Conservation (phyloP, 305 asterid genomes). For the Fraxinus nigra region DNA sequence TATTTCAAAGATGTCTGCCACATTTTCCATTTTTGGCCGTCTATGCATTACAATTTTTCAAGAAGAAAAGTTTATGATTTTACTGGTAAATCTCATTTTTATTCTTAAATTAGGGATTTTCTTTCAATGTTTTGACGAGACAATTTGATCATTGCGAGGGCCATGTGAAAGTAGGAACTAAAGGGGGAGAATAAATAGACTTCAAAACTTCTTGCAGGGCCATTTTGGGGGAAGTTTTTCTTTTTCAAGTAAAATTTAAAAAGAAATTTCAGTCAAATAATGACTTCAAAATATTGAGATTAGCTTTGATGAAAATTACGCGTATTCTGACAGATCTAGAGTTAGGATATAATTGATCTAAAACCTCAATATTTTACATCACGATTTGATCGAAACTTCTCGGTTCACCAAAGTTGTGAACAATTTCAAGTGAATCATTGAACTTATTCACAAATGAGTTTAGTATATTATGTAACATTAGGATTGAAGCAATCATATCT, state of each 20-base stretch:
- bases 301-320: background rate
- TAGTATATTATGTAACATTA: background rate
- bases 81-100: background rate
- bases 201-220: slow-evolving; percentile 10
- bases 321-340: background rate
- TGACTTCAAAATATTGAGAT: slow-evolving; percentile 3
- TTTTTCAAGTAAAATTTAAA: slow-evolving; percentile 10
- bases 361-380: background rate
- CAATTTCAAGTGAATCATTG: background rate
- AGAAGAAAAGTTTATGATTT: background rate
- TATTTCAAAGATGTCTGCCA: background rate
- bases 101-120: background rate
- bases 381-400: background rate
- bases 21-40: background rate
- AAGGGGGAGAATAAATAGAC: background rate
- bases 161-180: slow-evolving; percentile 26
- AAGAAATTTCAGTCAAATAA: background rate
- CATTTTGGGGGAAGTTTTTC: background rate
- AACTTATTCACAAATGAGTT: background rate
- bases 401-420: background rate
- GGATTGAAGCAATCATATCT: background rate
- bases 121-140: background rate
- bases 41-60: background rate
- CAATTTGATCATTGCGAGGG: background rate
- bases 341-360: background rate